Conservation (phyloP, 2,329 filamentous ascomycete species). For the Microsporum ferrugineum region DNA sequence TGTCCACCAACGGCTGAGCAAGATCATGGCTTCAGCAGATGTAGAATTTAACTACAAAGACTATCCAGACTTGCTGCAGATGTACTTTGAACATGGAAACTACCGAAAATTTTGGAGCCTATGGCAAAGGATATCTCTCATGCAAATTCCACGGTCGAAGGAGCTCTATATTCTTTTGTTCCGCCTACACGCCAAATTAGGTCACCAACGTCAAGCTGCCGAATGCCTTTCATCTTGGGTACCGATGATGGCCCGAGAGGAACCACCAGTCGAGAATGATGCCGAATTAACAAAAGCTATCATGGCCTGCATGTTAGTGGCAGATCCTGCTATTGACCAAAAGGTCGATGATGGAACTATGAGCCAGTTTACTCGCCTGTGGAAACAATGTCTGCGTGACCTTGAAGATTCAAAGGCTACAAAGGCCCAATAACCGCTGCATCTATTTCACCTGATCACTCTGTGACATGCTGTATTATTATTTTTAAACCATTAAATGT, state of each 20-base stretch:
- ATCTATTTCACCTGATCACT: not conserved
- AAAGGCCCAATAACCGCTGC: not conserved
- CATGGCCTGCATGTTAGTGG: conserved; percentile 45
- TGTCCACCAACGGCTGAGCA: conserved; percentile 19
- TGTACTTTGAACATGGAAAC: conserved; percentile 32
- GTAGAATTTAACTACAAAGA: conserved; percentile 22
- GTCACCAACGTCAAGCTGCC: conserved; percentile 36
- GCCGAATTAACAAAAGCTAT: conserved; percentile 39
- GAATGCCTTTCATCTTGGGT: conserved; percentile 43
- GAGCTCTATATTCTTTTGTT: conserved; percentile 48
- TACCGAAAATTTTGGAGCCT: conserved; percentile 51
- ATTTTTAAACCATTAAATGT: not conserved
- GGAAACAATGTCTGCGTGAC: conserved; percentile 10
- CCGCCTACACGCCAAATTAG: conserved; percentile 36
- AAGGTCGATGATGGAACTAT: conserved; percentile 14
- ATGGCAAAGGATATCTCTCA: conserved; percentile 47
- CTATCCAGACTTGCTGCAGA: conserved; percentile 23
- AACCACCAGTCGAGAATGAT: conserved; percentile 37
- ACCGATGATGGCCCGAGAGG: conserved; percentile 49
- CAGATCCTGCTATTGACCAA: conserved; percentile 41
- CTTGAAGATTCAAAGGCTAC: not conserved
- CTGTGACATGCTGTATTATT: not conserved
- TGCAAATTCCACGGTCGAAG: conserved; percentile 39
- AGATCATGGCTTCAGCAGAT: conserved; percentile 21
- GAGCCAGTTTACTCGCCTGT: conserved; percentile 9